A percentile compares a stretch with the other conserved stretches of the same genome.
Conservation (phyloP, 805 yeast genomes). For the Pichia rugopelliculosa region DNA sequence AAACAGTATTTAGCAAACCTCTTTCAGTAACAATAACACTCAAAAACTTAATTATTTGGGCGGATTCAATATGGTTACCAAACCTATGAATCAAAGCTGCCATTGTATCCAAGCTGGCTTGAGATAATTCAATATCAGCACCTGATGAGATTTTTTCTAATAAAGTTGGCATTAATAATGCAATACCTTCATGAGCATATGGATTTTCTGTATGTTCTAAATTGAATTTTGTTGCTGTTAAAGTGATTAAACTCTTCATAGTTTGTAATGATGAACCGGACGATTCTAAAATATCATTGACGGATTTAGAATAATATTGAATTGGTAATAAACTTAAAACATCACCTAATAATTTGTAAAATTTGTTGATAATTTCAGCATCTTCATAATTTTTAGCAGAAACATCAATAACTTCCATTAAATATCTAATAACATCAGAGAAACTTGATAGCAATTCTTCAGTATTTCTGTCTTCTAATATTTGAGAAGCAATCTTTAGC, state of each 20-base stretch:
- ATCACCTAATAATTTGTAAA: constrained; percentile 53
- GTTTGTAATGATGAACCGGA: constrained; percentile 38
- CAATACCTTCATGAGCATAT: constrained; percentile 45
- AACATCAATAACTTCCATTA: constrained; percentile 35
- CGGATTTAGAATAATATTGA: constrained; percentile 58
- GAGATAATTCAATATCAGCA: constrained; percentile 46
- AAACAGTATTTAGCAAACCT: constrained; percentile 42
- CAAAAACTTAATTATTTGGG: constrained; percentile 43
- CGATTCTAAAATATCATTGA: constrained; percentile 34
- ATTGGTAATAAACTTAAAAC: constrained; percentile 70
- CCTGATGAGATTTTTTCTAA: constrained; percentile 32
- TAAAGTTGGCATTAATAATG: constrained; percentile 43
- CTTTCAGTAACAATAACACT: constrained; percentile 37
- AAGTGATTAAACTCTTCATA: constrained; percentile 52
- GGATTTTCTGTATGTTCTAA: constrained; percentile 49
- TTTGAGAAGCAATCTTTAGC: constrained; percentile 30
- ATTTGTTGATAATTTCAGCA: constrained; percentile 32
- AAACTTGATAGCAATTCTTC: constrained; percentile 19
- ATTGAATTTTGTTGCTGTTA: constrained; percentile 63
- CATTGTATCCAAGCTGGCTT: constrained; percentile 62
- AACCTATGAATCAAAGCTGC: constrained; percentile 58
- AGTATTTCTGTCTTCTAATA: constrained; percentile 22
- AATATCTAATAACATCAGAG: constrained; percentile 25
- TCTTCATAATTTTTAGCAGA: constrained; percentile 22
- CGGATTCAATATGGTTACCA: constrained; percentile 42